These are phyloP conservation scores for Parastagonospora avenae DNA, from an alignment of 2,329 filamentous ascomycete genomes.

Conservation along the genomic window DNA sequence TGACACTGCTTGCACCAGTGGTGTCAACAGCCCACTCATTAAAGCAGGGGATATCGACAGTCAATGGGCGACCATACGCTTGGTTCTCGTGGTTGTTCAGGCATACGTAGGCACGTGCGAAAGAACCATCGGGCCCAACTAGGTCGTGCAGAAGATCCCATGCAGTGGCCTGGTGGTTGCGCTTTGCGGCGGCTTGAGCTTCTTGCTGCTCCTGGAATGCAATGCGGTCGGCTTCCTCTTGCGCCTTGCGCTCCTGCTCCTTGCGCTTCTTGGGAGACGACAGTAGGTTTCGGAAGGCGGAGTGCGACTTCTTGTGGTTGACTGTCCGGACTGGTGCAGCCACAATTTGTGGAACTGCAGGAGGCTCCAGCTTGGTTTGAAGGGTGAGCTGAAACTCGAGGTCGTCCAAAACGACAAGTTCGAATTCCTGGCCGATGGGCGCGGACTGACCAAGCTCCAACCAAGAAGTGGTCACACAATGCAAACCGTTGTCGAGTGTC, in stretches of 20 bases:
- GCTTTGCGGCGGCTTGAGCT: conserved; percentile 55
- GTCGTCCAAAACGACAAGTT: conserved; percentile 94
- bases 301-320: conserved; percentile 74
- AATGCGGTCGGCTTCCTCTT: conserved; percentile 79
- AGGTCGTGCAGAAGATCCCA: conserved; percentile 89
- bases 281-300: conserved; percentile 79
- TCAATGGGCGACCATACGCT: conserved; percentile 86
- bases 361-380: conserved; percentile 89
- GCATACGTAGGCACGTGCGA: conserved; percentile 90
- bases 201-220: conserved; percentile 53
- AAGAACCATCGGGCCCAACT: conserved; percentile 90
- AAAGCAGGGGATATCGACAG: conserved; percentile 91
- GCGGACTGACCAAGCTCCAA: conserved; percentile 89
- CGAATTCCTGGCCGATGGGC: conserved; percentile 96
- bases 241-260: conserved; percentile 83
- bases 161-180: conserved; percentile 67
- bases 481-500: conserved; percentile 96
- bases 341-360: conserved; percentile 56
- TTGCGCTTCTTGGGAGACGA: conserved; percentile 96
- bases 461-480: conserved; percentile 97
- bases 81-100: conserved; percentile 88
- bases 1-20: conserved; percentile 78
- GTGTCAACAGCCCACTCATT: conserved; percentile 98
- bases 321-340: conserved; percentile 64
- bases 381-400: conserved; percentile 98